A percentile compares a stretch with the other conserved stretches of the same genome.
Evolutionary conservation across 2,329 filamentous ascomycete species (phyloP).

Genomic region (Verticillium albo-atrum): DNA sequence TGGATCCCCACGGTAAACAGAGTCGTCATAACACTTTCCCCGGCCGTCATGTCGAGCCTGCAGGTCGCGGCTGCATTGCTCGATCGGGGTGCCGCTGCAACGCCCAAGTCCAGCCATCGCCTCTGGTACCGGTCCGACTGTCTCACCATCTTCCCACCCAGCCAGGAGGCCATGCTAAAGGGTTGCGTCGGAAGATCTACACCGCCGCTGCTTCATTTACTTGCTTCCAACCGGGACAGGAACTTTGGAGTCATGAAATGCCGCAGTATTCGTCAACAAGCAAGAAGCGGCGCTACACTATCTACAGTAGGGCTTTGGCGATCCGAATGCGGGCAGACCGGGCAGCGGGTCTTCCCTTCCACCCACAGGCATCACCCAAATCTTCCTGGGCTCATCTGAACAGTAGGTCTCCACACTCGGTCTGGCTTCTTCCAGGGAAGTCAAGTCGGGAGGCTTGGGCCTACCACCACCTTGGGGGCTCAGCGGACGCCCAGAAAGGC

Average conservation of each 20-base stretch:
- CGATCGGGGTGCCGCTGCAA: neutral
- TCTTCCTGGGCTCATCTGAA: conserved; percentile 7
- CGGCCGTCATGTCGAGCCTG: neutral
- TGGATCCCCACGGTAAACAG: too few relatives aligned
- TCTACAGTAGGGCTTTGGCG: neutral
- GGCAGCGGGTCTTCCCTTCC: neutral
- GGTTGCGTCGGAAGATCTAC: neutral
- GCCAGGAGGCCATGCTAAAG: neutral
- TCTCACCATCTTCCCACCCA: neutral
- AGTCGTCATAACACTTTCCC: neutral
- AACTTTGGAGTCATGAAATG: neutral
- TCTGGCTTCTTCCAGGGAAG: conserved; percentile 7
- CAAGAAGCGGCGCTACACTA: neutral
- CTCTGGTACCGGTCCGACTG: neutral
- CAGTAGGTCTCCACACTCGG: conserved; percentile 9
- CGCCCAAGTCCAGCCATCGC: neutral
- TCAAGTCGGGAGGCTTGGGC: neutral
- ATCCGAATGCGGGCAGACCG: neutral
- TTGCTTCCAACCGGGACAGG: neutral
- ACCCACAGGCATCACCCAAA: conserved; percentile 5
- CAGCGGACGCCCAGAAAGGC: neutral
- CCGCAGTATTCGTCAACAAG: neutral
- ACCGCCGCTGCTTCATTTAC: neutral
- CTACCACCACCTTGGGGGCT: neutral
- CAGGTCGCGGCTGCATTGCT: neutral